Conservation (phyloP, 2,329 filamentous ascomycete species). For the Incumbomyces delicatus region DNA sequence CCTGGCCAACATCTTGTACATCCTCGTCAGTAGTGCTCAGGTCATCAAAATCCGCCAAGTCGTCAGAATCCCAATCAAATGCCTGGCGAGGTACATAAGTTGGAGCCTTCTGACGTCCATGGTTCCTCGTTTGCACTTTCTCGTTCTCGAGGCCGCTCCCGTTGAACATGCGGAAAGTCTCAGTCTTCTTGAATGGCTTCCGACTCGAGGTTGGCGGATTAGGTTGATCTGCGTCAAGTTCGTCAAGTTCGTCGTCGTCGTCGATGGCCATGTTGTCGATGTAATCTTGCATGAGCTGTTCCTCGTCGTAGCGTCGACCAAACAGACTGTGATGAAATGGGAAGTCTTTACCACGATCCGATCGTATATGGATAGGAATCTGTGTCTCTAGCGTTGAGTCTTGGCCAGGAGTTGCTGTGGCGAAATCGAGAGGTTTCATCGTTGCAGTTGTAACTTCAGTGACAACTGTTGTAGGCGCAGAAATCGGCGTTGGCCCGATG, state of each 20-base stretch:
- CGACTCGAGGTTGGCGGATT: constrained; percentile 25
- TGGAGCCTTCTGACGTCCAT: constrained; percentile 8
- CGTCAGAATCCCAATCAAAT: constrained; percentile 34
- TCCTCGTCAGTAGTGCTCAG: constrained; percentile 42
- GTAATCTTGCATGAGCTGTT: constrained; percentile 57
- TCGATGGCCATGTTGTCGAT: constrained; percentile 37
- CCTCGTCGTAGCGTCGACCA: constrained; percentile 35
- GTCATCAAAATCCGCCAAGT: constrained; percentile 39
- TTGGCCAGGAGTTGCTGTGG: neutral
- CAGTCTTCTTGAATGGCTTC: constrained; percentile 10
- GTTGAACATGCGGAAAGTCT: constrained; percentile 18
- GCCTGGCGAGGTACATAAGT: constrained; percentile 11
- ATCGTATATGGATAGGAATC: neutral
- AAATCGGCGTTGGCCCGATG: neutral
- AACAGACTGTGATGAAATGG: neutral
- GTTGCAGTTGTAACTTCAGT: neutral
- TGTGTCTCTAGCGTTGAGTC: neutral
- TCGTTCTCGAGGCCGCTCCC: constrained; percentile 35
- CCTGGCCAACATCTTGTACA: constrained; percentile 31
- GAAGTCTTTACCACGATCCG: neutral
- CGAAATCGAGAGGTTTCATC: neutral
- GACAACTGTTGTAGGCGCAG: neutral
- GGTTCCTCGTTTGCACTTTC: constrained; percentile 20
- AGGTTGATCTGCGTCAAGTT: constrained; percentile 5
- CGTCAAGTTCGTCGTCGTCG: constrained; percentile 20